A percentile compares a stretch with the other conserved stretches of the same genome.
These are phyloP conservation scores for Kodamaea derodonti DNA, from an alignment of 1,139 yeast genomes.

Conservation along the genomic window DNA sequence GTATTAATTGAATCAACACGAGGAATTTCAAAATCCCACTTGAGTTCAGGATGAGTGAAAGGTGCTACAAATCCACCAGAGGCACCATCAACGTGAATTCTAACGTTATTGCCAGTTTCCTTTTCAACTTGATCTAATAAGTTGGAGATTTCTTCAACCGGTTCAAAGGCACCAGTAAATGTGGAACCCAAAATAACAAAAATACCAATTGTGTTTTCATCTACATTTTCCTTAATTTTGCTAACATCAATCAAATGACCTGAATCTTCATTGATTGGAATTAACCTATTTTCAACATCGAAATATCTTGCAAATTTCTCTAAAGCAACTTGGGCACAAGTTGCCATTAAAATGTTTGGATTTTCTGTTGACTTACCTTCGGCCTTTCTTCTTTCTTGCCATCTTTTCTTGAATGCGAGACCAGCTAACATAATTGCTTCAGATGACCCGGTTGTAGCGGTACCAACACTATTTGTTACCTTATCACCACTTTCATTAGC, in stretches of 20 bases:
- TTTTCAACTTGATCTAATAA: slow-evolving; percentile 65
- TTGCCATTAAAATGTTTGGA: slow-evolving; percentile 92
- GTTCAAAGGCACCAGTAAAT: slow-evolving; percentile 88
- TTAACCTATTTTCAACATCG: slow-evolving; percentile 80
- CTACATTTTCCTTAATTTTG: slow-evolving; percentile 60
- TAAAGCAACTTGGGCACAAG: slow-evolving; percentile 90
- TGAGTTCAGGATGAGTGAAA: slow-evolving; percentile 65
- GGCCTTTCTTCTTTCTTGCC: slow-evolving; percentile 68
- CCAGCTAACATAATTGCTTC: slow-evolving; percentile 96
- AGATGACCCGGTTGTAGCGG: slow-evolving; percentile 91
- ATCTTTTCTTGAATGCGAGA: slow-evolving; percentile 80
- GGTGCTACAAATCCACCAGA: slow-evolving; percentile 90
- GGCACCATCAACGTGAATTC: slow-evolving; percentile 94
- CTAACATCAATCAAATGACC: slow-evolving; percentile 63
- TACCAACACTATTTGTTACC: slow-evolving; percentile 58
- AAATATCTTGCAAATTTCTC: slow-evolving; percentile 93
- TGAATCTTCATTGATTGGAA: slow-evolving; percentile 58
- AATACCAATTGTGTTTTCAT: slow-evolving; percentile 90
- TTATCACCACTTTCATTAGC: slow-evolving; percentile 25
- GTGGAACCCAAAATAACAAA: slow-evolving; percentile 89
- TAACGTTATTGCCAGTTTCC: slow-evolving; percentile 64
- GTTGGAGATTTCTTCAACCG: slow-evolving; percentile 57
- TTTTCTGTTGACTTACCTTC: slow-evolving; percentile 56
- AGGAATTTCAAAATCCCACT: slow-evolving; percentile 78
- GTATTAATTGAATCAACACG: slow-evolving; percentile 84